A percentile compares a stretch with the other conserved stretches of the same genome.
phyloP scores from a whole-genome alignment of 805 yeast genomes.

The Nakazawaea sp. region DNA sequence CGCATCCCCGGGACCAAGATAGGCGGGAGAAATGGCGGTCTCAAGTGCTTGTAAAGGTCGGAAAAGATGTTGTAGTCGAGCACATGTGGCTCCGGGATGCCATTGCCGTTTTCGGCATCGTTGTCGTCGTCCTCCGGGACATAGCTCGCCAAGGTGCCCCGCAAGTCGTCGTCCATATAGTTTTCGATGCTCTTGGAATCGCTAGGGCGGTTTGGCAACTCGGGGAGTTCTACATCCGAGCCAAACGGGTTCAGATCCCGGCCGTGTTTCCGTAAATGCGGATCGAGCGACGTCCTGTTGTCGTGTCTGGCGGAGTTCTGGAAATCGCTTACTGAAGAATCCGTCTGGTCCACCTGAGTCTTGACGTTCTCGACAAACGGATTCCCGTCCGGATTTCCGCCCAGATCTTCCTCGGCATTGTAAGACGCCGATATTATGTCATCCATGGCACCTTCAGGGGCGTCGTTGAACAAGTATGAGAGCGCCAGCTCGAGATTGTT shows the following conservation, averaged over 20 bases:
- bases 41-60: conserved; percentile 22
- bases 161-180: conserved; percentile 8
- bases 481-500: conserved; percentile 28
- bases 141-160: conserved; percentile 2
- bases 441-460: neutral
- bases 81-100: neutral
- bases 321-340: conserved; percentile 12
- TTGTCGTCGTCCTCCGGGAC: neutral
- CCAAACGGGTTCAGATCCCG: neutral
- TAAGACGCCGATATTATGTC: conserved; percentile 1
- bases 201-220: neutral
- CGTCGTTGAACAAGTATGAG: conserved; percentile 26
- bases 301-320: conserved; percentile 9
- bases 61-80: conserved; percentile 22
- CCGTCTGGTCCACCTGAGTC: conserved; percentile 8
- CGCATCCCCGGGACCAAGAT: conserved; percentile 27
- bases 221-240: neutral
- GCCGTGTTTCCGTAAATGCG: neutral
- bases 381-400: neutral
- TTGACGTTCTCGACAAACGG: conserved; percentile 1
- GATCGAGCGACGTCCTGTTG: conserved; percentile 11
- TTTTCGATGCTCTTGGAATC: conserved; percentile 14
- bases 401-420: neutral
- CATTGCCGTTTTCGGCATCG: neutral
- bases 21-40: conserved; percentile 19